These are phyloP conservation scores for Suhomyces panamericanus DNA, from an alignment of 1,139 yeast genomes.

Conservation along the genomic window DNA sequence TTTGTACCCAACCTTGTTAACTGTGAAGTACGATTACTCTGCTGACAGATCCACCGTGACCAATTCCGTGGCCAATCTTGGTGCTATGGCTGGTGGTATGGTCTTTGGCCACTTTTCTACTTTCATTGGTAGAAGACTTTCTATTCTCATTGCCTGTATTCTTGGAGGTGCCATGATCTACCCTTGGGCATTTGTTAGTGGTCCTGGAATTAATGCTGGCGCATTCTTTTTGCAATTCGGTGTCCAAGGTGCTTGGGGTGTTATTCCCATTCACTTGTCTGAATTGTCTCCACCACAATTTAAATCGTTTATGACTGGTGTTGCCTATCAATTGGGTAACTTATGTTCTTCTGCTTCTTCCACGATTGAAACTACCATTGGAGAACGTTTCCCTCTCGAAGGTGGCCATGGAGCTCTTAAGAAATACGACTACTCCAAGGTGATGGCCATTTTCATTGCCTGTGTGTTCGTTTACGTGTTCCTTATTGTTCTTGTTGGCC, in stretches of 20 bases:
- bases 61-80: constrained; percentile 67
- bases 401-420: constrained; percentile 8
- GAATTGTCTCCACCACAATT: constrained; percentile 79
- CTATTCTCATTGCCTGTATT: constrained; percentile 53
- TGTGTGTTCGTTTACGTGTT: constrained; percentile 68
- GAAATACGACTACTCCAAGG: constrained; percentile 39
- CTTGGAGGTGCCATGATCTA: constrained; percentile 66
- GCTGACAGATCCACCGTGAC: constrained; percentile 60
- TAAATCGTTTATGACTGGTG: constrained; percentile 72
- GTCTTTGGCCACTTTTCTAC: constrained; percentile 61
- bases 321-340: constrained; percentile 81
- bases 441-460: constrained; percentile 82
- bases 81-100: constrained; percentile 69
- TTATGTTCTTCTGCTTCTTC: constrained; percentile 81
- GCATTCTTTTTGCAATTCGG: constrained; percentile 77
- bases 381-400: constrained; percentile 56
- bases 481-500: constrained; percentile 64
- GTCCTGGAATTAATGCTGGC: constrained; percentile 67
- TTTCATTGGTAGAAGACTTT: constrained; percentile 59
- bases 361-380: constrained; percentile 76
- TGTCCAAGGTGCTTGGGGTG: constrained; percentile 91
- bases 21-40: constrained; percentile 52
- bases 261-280: constrained; percentile 72
- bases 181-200: constrained; percentile 68
- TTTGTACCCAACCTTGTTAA: constrained; percentile 64